Percentiles rank a stretch among this genome's conserved stretches.
Conservation (phyloP, 768 basidiomycete species). For the Tubosaeta brunneosetosa region DNA sequence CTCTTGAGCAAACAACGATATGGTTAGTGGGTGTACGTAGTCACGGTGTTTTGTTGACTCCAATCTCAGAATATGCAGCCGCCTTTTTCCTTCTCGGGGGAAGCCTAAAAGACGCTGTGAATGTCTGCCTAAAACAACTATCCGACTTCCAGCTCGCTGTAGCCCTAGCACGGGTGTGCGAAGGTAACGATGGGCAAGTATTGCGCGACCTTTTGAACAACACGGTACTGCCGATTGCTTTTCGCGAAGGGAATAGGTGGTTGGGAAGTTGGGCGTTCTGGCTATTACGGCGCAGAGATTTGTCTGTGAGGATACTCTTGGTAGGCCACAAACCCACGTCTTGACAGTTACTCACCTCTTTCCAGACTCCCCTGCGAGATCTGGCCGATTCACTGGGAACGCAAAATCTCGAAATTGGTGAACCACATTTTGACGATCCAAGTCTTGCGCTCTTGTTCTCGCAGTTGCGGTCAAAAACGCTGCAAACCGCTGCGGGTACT, state of each 20-base stretch:
- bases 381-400: conserved; percentile 57
- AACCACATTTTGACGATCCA: conserved; percentile 91
- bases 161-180: conserved; percentile 78
- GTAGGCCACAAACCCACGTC: conserved; percentile 42
- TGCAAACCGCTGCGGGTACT: conserved; percentile 91
- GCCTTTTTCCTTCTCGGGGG: conserved; percentile 95
- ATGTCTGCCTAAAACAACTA: conserved; percentile 83
- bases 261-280: conserved; percentile 96
- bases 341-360: not conserved
- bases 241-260: conserved; percentile 87
- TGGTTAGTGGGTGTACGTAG: conserved; percentile 47
- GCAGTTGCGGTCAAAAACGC: conserved; percentile 81
- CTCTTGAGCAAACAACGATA: conserved; percentile 87
- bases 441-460: conserved; percentile 87
- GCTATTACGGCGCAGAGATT: conserved; percentile 80
- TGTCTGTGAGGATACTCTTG: conserved; percentile 85
- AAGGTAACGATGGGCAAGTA: conserved; percentile 78
- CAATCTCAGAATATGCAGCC: conserved; percentile 85
- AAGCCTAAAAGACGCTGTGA: conserved; percentile 85
- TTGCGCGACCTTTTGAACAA: conserved; percentile 65
- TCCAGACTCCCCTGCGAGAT: conserved; percentile 72
- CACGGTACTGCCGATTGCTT: conserved; percentile 78
- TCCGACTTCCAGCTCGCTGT: conserved; percentile 89
- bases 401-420: conserved; percentile 61
- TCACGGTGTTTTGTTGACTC: conserved; percentile 1